Base-by-base conservation (phyloP, 2,329 filamentous ascomycete species). In the Zopfia rhizophila region DNA sequence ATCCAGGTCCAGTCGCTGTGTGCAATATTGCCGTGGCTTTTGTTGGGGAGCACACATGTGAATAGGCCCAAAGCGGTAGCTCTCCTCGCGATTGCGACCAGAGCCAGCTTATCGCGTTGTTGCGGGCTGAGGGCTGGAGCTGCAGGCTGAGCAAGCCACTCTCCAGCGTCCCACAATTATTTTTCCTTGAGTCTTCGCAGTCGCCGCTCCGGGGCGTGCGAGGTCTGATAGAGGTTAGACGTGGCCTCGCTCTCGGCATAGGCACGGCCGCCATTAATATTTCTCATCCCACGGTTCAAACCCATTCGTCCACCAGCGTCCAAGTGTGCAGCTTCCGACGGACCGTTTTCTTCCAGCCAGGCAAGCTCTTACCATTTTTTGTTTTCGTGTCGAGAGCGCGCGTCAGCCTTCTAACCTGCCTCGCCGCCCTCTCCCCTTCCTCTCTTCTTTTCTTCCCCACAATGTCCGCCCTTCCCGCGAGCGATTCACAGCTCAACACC, bases 391-490 rank as follows among this genome's bases (percentile, higher is more conserved):
- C 55, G 48, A 47, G 47, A 38, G 24, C 24, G 13, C 35, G 38
- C 29, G 36, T 44, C 21, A 13, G 52, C 55, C 47, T 45, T 45
- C 41, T 51, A 42, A 23, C 37, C 49, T 55, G 48, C 44, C 43
- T 35, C 19, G 37, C n/a, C 48, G 38, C 51, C 44, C 44, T 28
- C 37, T 40, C 38, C 45, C 50, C 53, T 49, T 46, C 41, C 36
- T 46, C 38, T 44, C 41, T 43, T 56, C 47, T 52, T 37, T 44
- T 54, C 56, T 57, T 51, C 55, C 58, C 51, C 64, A 64, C 48
- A 57, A 70, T 71, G 66, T 68, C 68, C 50, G 45, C 37, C 40
- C 31, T 40, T 17, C 37, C 32, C 31, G 17, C 36, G 35, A 39
- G 16, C 31, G 23, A 31, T 48, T 59, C 45, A 30, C 45, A 44